phyloP scores from a whole-genome alignment of 176 grass and related monocot species.

The Oryza nivara region DNA sequence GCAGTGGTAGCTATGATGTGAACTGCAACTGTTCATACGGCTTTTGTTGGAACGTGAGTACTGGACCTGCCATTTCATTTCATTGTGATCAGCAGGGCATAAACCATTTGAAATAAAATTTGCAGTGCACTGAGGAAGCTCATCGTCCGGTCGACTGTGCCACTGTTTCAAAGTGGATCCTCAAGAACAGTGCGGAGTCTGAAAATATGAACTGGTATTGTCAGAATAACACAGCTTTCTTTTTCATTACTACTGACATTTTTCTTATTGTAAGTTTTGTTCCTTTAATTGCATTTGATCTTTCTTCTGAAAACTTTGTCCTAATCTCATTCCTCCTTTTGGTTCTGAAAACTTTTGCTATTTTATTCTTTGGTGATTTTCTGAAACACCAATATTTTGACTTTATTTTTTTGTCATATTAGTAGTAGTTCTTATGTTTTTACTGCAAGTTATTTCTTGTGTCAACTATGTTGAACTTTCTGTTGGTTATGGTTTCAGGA shows the following conservation, averaged over 20 bases:
- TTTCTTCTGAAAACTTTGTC: conserved; percentile 10
- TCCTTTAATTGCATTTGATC: background rate
- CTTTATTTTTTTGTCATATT: background rate
- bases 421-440: background rate
- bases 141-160: conserved; percentile 95
- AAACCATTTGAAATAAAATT: conserved; percentile 33
- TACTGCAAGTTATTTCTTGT: background rate
- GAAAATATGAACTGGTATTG: conserved; percentile 99
- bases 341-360: background rate
- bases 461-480: conserved; percentile 11
- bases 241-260: background rate
- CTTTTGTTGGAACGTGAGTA: conserved; percentile 96
- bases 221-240: conserved; percentile 19
- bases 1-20: conserved; percentile 91
- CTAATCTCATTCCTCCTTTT: conserved; percentile 2
- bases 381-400: background rate
- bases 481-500: conserved; percentile 63
- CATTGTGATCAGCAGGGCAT: conserved; percentile 16
- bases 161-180: conserved; percentile 97
- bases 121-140: conserved; percentile 98
- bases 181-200: conserved; percentile 97
- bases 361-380: conserved; percentile 10
- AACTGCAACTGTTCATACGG: conserved; percentile 89
- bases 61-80: conserved; percentile 21
- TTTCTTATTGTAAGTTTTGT: conserved; percentile 2